phyloP scores from a whole-genome alignment of 148 eudicot species.

The Camellia sinensis region DNA sequence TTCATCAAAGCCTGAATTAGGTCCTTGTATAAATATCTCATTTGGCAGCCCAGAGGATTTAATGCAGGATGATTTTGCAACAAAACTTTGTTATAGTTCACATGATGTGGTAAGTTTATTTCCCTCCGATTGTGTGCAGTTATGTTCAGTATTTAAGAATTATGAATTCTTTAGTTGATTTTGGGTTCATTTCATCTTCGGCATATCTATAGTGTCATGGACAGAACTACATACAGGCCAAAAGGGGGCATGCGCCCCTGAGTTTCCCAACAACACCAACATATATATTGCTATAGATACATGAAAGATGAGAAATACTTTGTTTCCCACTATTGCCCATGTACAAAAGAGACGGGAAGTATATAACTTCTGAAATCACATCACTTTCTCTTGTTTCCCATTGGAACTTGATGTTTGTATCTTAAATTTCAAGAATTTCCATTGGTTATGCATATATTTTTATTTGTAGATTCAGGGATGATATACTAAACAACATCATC shows the following conservation, averaged over 20 bases:
- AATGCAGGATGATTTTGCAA: conserved; percentile 60
- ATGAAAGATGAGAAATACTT: too few species aligned
- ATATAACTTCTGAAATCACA: neutral
- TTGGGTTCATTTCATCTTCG: neutral
- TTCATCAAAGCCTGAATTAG: conserved; percentile 49
- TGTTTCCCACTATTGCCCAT: too few species aligned
- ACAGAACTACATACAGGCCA: too few species aligned
- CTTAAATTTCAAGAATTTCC: neutral
- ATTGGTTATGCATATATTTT: too few species aligned
- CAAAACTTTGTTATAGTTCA: conserved; percentile 52
- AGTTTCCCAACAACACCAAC: too few species aligned
- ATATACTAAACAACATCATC: neutral
- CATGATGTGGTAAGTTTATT: conserved; percentile 60
- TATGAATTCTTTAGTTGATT: neutral
- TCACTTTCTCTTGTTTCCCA: neutral
- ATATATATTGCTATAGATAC: too few species aligned
- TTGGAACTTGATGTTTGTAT: neutral
- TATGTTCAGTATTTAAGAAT: neutral
- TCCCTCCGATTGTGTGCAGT: neutral
- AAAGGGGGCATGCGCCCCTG: too few species aligned
- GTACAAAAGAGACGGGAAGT: too few species aligned
- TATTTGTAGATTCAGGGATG: neutral
- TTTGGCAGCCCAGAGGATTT: conserved; percentile 68
- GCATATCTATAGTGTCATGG: neutral
- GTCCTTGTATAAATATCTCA: conserved; percentile 67